Conservation (phyloP, 2,329 filamentous ascomycete species). For the Claviceps purpurea region DNA sequence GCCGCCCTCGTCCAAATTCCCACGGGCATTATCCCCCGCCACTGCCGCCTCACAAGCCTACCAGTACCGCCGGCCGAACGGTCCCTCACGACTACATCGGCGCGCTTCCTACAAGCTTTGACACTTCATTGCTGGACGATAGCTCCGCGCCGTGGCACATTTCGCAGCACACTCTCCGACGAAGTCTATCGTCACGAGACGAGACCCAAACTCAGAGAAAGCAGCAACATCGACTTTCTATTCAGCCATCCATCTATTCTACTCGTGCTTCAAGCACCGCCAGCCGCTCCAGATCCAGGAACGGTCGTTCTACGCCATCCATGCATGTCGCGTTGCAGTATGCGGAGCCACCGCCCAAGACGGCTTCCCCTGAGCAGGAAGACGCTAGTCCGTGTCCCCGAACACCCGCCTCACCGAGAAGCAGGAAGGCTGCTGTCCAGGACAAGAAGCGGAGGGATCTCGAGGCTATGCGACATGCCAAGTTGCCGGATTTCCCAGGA, state of each 20-base stretch:
- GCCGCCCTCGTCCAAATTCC: conserved; percentile 1
- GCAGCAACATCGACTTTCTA: conserved; percentile 3
- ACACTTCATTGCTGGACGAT: conserved; percentile 11
- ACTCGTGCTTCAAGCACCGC: conserved; percentile 15
- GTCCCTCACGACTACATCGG: conserved; percentile 11
- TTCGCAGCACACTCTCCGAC: not conserved
- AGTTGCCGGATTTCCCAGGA: conserved; percentile 10
- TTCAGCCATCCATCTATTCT: conserved; percentile 11
- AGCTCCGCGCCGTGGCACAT: conserved; percentile 7
- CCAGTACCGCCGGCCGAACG: conserved; percentile 8
- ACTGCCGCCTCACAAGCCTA: conserved; percentile 5
- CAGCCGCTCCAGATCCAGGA: conserved; percentile 1
- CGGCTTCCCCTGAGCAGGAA: conserved; percentile 3
- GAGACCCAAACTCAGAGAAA: conserved; percentile 1
- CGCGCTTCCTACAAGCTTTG: conserved; percentile 12
- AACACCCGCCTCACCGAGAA: conserved; percentile 13
- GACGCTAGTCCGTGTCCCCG: conserved; percentile 8
- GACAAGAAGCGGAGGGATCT: conserved; percentile 28
- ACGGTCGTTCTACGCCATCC: conserved; percentile 6
- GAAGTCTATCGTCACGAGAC: not conserved
- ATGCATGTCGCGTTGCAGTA: conserved; percentile 12
- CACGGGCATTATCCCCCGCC: conserved; percentile 1
- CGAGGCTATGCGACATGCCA: conserved; percentile 17
- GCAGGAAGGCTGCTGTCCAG: conserved; percentile 24
- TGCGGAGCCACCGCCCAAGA: not conserved